A percentile compares a stretch with the other conserved stretches of the same genome.
Evolutionary conservation across 2,329 filamentous ascomycete genomes (phyloP).

Genomic region (Colletotrichum brevisporum): DNA sequence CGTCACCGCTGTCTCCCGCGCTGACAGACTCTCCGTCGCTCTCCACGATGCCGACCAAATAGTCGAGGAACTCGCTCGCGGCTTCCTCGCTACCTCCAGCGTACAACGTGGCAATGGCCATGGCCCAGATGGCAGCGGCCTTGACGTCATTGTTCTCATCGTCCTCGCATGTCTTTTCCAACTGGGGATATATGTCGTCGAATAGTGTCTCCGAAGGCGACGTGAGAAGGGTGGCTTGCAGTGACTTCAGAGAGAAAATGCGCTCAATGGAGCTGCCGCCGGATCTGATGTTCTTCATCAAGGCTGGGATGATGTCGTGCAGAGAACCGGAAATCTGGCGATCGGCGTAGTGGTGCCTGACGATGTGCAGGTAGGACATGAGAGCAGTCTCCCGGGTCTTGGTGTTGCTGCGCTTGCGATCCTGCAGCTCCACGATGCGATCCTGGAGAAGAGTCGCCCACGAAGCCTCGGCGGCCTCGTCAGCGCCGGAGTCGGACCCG

Average conservation of each 20-base stretch:
- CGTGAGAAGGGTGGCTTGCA: slow-evolving; percentile 79
- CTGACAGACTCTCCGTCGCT: slow-evolving; percentile 82
- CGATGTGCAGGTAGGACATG: slow-evolving; percentile 71
- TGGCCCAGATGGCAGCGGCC: slow-evolving; percentile 78
- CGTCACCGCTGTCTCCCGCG: slow-evolving; percentile 77
- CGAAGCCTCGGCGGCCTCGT: slow-evolving; percentile 66
- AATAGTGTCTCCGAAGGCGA: slow-evolving; percentile 76
- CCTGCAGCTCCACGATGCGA: slow-evolving; percentile 78
- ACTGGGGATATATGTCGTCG: slow-evolving; percentile 68
- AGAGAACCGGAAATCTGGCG: slow-evolving; percentile 72
- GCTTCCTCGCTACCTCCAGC: slow-evolving; percentile 80
- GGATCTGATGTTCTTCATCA: slow-evolving; percentile 79
- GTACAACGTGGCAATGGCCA: slow-evolving; percentile 81
- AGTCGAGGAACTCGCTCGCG: slow-evolving; percentile 80
- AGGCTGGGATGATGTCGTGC: slow-evolving; percentile 73
- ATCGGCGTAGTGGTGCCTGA: slow-evolving; percentile 78
- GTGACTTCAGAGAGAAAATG: slow-evolving; percentile 78
- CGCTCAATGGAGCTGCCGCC: slow-evolving; percentile 79
- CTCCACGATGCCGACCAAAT: slow-evolving; percentile 82
- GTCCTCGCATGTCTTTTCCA: slow-evolving; percentile 77
- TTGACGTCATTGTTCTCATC: slow-evolving; percentile 76
- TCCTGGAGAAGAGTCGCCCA: slow-evolving; percentile 76
- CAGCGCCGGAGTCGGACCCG: slow-evolving; percentile 66
- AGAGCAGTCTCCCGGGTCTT: slow-evolving; percentile 78
- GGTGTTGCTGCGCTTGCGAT: slow-evolving; percentile 82